These are phyloP conservation scores for Pilaira anomala DNA, from an alignment of 192 early-diverging fungal species.

Conservation along the genomic window DNA sequence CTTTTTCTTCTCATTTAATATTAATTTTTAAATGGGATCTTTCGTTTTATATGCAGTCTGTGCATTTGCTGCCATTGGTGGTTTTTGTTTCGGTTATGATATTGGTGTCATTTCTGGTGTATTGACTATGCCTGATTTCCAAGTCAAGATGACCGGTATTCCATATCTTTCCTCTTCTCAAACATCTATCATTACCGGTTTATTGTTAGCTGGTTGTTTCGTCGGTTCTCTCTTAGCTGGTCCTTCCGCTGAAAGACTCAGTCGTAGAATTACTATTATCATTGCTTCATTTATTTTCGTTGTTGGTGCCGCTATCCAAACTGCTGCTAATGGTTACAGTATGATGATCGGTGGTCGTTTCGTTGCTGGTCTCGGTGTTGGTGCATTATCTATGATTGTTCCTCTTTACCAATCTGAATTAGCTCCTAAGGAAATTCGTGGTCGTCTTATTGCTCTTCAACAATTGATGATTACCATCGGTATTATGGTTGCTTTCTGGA, in stretches of 20 bases:
- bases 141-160: slow-evolving; percentile 2
- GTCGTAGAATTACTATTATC: slow-evolving; percentile 68
- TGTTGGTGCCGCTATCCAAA: slow-evolving; percentile 74
- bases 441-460: slow-evolving; percentile 79
- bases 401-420: slow-evolving; percentile 58
- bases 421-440: slow-evolving; percentile 78
- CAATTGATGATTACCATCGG: slow-evolving; percentile 93
- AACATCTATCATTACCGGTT: slow-evolving; percentile 45
- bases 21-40: background rate
- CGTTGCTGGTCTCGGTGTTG: slow-evolving; percentile 61
- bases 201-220: slow-evolving; percentile 69
- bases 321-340: slow-evolving; percentile 46
- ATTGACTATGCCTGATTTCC: slow-evolving; percentile 52
- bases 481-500: slow-evolving; percentile 59
- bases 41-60: slow-evolving; percentile 25
- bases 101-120: slow-evolving; percentile 65
- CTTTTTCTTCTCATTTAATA: no score
- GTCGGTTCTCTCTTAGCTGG: slow-evolving; percentile 64
- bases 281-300: slow-evolving; percentile 60
- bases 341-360: slow-evolving; percentile 73
- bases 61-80: slow-evolving; percentile 52
- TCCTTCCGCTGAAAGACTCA: slow-evolving; percentile 29
- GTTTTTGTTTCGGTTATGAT: slow-evolving; percentile 68
- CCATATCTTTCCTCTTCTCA: background rate
- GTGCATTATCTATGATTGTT: slow-evolving; percentile 25